These are phyloP conservation scores for Datisca glomerata DNA, from an alignment of 306 rosid species.

Conservation along the genomic window DNA sequence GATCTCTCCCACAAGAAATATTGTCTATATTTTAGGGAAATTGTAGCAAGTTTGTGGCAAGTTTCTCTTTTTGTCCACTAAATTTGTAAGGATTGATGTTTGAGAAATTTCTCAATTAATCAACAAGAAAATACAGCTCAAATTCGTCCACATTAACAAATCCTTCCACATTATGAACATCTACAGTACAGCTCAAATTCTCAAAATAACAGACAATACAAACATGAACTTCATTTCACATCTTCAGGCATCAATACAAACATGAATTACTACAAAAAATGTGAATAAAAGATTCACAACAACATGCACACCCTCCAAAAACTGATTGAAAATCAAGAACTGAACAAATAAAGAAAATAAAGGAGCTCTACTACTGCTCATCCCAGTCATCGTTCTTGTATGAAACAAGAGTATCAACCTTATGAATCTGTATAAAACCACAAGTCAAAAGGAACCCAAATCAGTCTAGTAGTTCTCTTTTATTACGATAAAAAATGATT, in stretches of 20 bases:
- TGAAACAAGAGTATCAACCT: constrained; percentile 88
- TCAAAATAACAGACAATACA: not conserved
- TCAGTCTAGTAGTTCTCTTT: too few species aligned
- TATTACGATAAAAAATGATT: not conserved
- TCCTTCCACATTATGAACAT: too few species aligned
- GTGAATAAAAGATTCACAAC: constrained; percentile 68
- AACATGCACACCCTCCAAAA: constrained; percentile 9
- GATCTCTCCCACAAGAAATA: too few species aligned
- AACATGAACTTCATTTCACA: too few species aligned
- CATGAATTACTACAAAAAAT: constrained; percentile 11
- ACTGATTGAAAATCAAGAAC: not conserved
- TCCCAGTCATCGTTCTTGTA: constrained; percentile 93
- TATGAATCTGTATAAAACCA: constrained; percentile 60
- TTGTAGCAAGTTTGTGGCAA: too few species aligned
- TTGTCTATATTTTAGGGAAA: too few species aligned
- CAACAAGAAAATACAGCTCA: too few species aligned
- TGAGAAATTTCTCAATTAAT: too few species aligned
- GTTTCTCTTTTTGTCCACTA: too few species aligned
- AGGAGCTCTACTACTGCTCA: constrained; percentile 28
- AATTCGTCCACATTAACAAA: too few species aligned
- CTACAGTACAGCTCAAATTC: too few species aligned
- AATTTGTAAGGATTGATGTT: too few species aligned
- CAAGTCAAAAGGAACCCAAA: not conserved
- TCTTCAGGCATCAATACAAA: not conserved
- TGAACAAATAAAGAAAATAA: constrained; percentile 2